A percentile compares a stretch with the other conserved stretches of the same genome.
Evolutionary conservation across 176 grass and related monocot genomes (phyloP).

Genomic region (Cenchrus americanus): DNA sequence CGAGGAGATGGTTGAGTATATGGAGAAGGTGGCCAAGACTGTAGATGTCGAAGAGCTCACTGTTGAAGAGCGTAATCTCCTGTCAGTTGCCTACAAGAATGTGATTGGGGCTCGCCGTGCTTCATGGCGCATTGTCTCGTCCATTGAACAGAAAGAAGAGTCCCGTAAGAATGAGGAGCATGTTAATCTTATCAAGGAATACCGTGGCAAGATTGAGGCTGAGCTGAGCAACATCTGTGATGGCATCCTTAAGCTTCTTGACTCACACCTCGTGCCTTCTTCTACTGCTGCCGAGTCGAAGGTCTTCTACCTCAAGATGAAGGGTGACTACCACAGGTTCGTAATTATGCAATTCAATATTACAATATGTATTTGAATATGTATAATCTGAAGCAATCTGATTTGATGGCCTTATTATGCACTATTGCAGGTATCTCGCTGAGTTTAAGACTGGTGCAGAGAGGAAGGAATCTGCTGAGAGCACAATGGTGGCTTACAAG

Average conservation of each 20-base stretch:
- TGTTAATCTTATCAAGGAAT: constrained; percentile 75
- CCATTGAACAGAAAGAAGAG: constrained; percentile 94
- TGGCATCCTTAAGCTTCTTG: constrained; percentile 79
- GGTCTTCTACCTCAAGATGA: constrained; percentile 97
- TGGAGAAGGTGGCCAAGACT: constrained; percentile 90
- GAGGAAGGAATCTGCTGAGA: constrained; percentile 83
- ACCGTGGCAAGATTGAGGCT: constrained; percentile 82
- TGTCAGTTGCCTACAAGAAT: constrained; percentile 94
- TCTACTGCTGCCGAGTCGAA: constrained; percentile 76
- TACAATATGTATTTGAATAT: not conserved
- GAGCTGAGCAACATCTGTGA: constrained; percentile 84
- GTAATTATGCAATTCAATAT: not conserved
- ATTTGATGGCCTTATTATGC: constrained; percentile 5
- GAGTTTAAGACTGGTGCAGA: constrained; percentile 74
- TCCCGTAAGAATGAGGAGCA: constrained; percentile 76
- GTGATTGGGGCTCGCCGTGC: constrained; percentile 87
- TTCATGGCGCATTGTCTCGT: constrained; percentile 92
- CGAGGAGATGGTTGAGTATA: constrained; percentile 90
- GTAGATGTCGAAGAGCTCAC: constrained; percentile 79
- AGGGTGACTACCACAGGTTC: constrained; percentile 95
- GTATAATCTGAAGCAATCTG: not conserved
- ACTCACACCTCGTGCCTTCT: constrained; percentile 79
- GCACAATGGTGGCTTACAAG: constrained; percentile 80
- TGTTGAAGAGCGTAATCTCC: constrained; percentile 85
- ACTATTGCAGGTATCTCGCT: constrained; percentile 70